Base-by-base conservation (phyloP, 192 early-diverging fungal genomes). In the Coemansia sp. region DNA sequence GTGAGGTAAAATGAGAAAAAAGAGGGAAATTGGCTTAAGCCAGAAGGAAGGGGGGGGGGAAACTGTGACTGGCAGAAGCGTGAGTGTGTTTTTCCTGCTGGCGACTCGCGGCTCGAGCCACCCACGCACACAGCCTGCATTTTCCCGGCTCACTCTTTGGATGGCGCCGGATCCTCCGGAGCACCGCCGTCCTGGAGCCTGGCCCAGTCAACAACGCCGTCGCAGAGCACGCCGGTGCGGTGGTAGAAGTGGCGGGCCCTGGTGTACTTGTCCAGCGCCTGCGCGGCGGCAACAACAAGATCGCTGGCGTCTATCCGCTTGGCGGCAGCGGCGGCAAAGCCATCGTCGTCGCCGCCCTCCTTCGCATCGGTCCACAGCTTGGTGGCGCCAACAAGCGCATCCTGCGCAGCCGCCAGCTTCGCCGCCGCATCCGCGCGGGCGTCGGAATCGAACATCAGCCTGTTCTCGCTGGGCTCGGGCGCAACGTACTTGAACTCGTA, bases 401-500 rank as follows among this genome's bases (percentile, higher is more conserved):
- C 56, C 16, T 81, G 82, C 38, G 85, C 64, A 37, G 63, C 70
- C 43, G 66, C 65, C 11, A 86, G 74, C 65, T 76, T 77, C 13
- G 52, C 62, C 21, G 86, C 43, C 2, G 79, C 70, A 40, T 69
- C 64, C 50, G 70, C 44, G 40, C 86, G 79, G 40, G 77, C 86
- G 39, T 64, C 81, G n/a, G 49, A 44, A 50, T 89, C 88, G 56
- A 82, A 81, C 86, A 87, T 86, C 15, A 69, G 72, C 58, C 71
- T 75, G 71, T 85, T 86, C 56, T 90, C 89, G 1, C 81, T 85
- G 10, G 83, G 61, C 15, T 73, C 71, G 32, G 86, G 84, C 53
- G 52, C 63, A 6, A 83, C 52, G 63, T 88, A 92, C 60, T 86
- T 54, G 75, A 85, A 92, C 66, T 58, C 75, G 80, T 86, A 88